Evolutionary conservation across 2,329 filamentous ascomycete species (phyloP).

Genomic region (Aureobasidium lini): DNA sequence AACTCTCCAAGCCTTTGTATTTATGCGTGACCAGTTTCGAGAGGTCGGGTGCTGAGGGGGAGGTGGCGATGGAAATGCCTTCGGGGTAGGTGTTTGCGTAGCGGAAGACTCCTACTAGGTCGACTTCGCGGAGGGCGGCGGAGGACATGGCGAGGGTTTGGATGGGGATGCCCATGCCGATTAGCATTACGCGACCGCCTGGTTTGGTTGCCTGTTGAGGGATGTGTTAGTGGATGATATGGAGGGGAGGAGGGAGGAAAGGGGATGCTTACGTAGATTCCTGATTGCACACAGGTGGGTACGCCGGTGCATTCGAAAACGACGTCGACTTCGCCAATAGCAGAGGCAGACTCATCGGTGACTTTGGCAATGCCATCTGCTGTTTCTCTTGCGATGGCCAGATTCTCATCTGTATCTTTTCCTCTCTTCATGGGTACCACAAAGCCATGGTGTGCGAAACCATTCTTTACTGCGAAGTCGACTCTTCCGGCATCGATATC

Average conservation of each 20-base stretch:
- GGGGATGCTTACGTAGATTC: conserved; percentile 52
- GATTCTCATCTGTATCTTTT: conserved; percentile 46
- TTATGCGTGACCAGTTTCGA: conserved; percentile 68
- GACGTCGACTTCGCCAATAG: conserved; percentile 53
- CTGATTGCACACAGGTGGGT: conserved; percentile 64
- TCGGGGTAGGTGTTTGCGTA: conserved; percentile 70
- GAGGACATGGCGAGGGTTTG: conserved; percentile 67
- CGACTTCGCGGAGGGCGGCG: conserved; percentile 66
- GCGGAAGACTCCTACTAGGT: conserved; percentile 70
- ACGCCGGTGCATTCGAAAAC: conserved; percentile 74
- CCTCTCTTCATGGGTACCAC: conserved; percentile 41
- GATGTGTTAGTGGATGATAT: not conserved
- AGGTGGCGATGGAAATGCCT: conserved; percentile 55
- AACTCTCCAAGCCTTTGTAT: conserved; percentile 56
- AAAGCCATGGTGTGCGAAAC: conserved; percentile 40
- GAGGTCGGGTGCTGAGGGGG: conserved; percentile 51
- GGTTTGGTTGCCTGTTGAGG: conserved; percentile 48
- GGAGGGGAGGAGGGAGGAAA: not conserved
- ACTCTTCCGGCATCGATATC: conserved; percentile 53
- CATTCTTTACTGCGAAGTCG: conserved; percentile 46
- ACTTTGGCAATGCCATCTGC: conserved; percentile 37
- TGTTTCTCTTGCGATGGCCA: conserved; percentile 44
- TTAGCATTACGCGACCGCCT: conserved; percentile 66
- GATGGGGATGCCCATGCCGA: conserved; percentile 72
- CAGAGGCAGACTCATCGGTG: conserved; percentile 23